Conservation (phyloP, 805 yeast species). For the Lipomyces starkeyi region DNA sequence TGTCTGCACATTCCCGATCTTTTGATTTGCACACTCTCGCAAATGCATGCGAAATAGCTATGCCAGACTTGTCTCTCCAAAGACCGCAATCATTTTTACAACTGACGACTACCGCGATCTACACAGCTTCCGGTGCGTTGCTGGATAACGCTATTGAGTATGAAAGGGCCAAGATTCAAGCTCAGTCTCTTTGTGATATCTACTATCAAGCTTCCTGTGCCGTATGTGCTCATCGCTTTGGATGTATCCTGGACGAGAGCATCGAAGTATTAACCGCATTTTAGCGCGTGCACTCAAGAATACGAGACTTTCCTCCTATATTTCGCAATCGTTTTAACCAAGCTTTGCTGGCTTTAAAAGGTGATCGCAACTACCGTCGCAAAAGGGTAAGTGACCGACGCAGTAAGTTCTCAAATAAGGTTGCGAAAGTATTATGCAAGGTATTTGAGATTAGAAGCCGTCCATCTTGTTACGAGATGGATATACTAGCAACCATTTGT, state of each 20-base stretch:
- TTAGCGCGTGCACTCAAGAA: neutral
- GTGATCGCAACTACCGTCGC: neutral
- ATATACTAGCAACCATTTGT: neutral
- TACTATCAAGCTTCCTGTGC: constrained; percentile 8
- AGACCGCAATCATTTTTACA: constrained; percentile 9
- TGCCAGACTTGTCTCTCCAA: neutral
- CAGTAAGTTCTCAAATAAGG: neutral
- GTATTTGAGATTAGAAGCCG: neutral
- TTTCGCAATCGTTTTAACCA: neutral
- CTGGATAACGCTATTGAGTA: neutral
- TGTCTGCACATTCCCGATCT: neutral
- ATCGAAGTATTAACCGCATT: neutral
- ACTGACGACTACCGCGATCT: neutral
- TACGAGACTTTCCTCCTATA: neutral
- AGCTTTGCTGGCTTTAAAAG: neutral
- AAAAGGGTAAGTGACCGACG: neutral
- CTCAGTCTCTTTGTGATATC: neutral
- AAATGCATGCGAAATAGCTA: neutral
- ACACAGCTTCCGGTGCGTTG: neutral
- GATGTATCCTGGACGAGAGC: neutral
- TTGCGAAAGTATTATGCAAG: neutral
- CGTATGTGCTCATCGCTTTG: neutral
- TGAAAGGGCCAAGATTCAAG: neutral
- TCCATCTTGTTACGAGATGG: constrained; percentile 3
- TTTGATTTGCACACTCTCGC: neutral